Base-by-base conservation (phyloP, 176 grass and related monocot species). In the Oryza glumipatula region DNA sequence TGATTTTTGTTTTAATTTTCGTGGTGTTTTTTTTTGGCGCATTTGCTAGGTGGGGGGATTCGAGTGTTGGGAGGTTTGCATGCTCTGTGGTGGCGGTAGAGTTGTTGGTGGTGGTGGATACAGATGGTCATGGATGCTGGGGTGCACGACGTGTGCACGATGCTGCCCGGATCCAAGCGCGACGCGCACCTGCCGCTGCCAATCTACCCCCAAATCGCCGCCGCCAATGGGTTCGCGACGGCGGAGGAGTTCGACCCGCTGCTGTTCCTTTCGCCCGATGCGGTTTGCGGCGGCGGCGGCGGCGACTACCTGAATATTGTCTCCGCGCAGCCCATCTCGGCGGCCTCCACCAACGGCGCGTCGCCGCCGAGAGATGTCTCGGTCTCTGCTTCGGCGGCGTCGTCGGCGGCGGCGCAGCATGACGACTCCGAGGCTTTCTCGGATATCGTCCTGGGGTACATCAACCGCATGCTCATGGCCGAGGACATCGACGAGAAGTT, bases 401-500 rank as follows among this genome's bases (percentile, higher is more conserved):
- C 24, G 36, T 24, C 17, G 8, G 5, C 17, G 11, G 65, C 19
- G 23, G 48, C 74, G 35, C 74, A 77, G 13, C 75, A 70, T 33
- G 96, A 98, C 11, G 96, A 98, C 23, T 88, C 93, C 4, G 88
- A 95, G 89, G 86, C 72, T 22, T 92, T 95, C 91, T 94, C 93
- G 24, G 96, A 99, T 63, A 99, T 99, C 74, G 89, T 88, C 19
- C 81, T 99, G 26, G 89, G 76, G 4, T 96, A 95, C 88, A 99
- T 99, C 86, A 86, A 84, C 83, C 89, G 85, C 64, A 96, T 92
- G 74, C 91, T 99, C 19, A 94, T 99, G 96, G 96, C 94, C 73
- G 96, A 94, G 88, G 94, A 94, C 83, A 94, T 94, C 68, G 96
- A 96, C 78, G 91, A 90, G n/a, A 96, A 96, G 77, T 96, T 96